Percentiles rank a stretch among this genome's conserved stretches.
Conservation (phyloP, 805 yeast species). For the Wickerhamomyces sydowiorum region DNA sequence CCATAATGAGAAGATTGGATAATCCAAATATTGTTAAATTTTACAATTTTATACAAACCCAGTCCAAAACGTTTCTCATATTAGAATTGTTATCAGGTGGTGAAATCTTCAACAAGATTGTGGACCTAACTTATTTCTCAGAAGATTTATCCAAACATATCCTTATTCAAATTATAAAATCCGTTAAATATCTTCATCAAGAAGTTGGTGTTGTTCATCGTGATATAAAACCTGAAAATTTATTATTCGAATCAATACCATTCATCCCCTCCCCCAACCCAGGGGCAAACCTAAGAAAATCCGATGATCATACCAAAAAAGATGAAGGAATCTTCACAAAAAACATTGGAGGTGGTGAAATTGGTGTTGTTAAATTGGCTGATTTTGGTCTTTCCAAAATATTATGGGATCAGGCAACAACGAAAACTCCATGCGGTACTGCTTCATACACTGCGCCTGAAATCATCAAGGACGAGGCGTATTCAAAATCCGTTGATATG, state of each 20-base stretch:
- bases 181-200: constrained; percentile 64
- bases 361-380: constrained; percentile 85
- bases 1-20: constrained; percentile 61
- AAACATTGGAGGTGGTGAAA: constrained; percentile 87
- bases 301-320: constrained; percentile 65
- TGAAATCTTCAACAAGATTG: constrained; percentile 66
- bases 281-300: constrained; percentile 39
- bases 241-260: constrained; percentile 58
- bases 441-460: constrained; percentile 99
- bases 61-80: constrained; percentile 56
- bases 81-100: constrained; percentile 77
- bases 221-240: constrained; percentile 78
- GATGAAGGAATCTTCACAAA: constrained; percentile 86
- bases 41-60: constrained; percentile 60
- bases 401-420: constrained; percentile 61
- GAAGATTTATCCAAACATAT: constrained; percentile 63
- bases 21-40: constrained; percentile 62
- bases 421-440: constrained; percentile 98
- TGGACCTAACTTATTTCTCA: constrained; percentile 57
- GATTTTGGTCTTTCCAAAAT: constrained; percentile 95
- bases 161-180: constrained; percentile 55
- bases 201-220: constrained; percentile 77
- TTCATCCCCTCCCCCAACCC: constrained; percentile 32
- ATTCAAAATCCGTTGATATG: constrained; percentile 94
- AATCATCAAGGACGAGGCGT: constrained; percentile 88